phyloP scores from a whole-genome alignment of 148 eudicot species.

The Euryodendron excelsum region DNA sequence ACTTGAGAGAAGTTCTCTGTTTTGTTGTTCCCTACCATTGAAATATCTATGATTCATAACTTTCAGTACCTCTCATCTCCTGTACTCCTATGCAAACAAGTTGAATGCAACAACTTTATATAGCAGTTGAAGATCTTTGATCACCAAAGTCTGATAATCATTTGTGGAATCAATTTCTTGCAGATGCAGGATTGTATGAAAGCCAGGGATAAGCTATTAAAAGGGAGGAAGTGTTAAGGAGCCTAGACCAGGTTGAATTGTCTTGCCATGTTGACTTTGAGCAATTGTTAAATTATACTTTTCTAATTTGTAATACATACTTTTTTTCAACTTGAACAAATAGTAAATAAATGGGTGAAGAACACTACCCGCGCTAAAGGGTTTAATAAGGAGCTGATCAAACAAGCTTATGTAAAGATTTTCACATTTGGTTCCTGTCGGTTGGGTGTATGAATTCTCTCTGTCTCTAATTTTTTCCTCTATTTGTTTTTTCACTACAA shows the following conservation, averaged over 20 bases:
- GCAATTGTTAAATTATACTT: not conserved
- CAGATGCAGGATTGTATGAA: too few relatives aligned
- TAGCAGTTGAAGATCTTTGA: not conserved
- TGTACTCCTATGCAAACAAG: not conserved
- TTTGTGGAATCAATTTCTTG: constrained; percentile 13
- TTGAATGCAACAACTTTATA: not conserved
- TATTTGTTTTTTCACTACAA: too few relatives aligned
- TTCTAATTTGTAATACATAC: too few relatives aligned
- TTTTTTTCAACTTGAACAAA: too few relatives aligned
- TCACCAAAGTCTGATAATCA: not conserved
- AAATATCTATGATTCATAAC: not conserved
- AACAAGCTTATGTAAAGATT: constrained; percentile 46
- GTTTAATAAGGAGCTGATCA: constrained; percentile 35
- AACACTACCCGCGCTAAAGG: constrained; percentile 40
- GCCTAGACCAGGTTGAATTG: constrained; percentile 24
- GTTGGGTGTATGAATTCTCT: constrained; percentile 34
- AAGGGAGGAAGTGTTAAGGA: too few relatives aligned
- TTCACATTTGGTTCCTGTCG: constrained; percentile 52
- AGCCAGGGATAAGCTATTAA: too few relatives aligned
- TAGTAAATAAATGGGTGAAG: constrained; percentile 50
- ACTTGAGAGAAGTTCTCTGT: too few relatives aligned
- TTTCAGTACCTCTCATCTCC: not conserved
- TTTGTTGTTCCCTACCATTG: not conserved
- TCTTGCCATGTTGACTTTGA: not conserved
- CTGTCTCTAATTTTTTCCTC: not conserved